Percentiles rank a stretch among this genome's conserved stretches.
Conservation (phyloP, 2,329 filamentous ascomycete species). For the Aureobasidium sp. region DNA sequence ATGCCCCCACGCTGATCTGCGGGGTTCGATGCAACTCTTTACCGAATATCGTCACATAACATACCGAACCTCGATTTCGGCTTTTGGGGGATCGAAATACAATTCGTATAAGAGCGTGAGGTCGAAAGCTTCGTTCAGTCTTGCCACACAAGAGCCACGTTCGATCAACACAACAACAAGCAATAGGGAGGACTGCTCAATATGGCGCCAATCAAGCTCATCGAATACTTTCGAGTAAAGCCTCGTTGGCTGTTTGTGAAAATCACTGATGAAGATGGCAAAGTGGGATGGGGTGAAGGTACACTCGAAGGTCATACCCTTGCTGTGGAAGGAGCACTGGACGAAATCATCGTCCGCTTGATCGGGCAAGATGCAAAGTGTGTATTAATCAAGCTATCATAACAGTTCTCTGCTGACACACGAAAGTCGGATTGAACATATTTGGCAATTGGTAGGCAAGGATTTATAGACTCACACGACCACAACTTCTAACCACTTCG, state of each 20-base stretch:
- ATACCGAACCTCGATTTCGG: neutral
- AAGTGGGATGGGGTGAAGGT: slow-evolving; percentile 65
- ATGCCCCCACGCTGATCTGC: slow-evolving; percentile 3
- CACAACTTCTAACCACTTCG: neutral
- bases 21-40: neutral
- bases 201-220: slow-evolving; percentile 56
- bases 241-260: slow-evolving; percentile 74
- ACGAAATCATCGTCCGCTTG: slow-evolving; percentile 56
- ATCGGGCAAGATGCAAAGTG: slow-evolving; percentile 59
- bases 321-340: slow-evolving; percentile 64
- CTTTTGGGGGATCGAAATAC: neutral
- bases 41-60: neutral
- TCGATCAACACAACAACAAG: no score
- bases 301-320: slow-evolving; percentile 66
- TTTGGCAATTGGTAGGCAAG: slow-evolving; percentile 54
- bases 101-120: neutral
- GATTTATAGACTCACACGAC: no score
- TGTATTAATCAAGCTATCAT: slow-evolving; percentile 24
- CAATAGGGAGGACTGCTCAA: neutral
- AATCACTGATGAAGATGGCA: slow-evolving; percentile 57
- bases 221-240: slow-evolving; percentile 68
- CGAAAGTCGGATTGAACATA: slow-evolving; percentile 67
- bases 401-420: neutral
- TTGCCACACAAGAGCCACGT: neutral
- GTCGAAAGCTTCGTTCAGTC: neutral